Evolutionary conservation across 2,329 filamentous ascomycete species (phyloP).

Genomic region (Fusarium coicis): DNA sequence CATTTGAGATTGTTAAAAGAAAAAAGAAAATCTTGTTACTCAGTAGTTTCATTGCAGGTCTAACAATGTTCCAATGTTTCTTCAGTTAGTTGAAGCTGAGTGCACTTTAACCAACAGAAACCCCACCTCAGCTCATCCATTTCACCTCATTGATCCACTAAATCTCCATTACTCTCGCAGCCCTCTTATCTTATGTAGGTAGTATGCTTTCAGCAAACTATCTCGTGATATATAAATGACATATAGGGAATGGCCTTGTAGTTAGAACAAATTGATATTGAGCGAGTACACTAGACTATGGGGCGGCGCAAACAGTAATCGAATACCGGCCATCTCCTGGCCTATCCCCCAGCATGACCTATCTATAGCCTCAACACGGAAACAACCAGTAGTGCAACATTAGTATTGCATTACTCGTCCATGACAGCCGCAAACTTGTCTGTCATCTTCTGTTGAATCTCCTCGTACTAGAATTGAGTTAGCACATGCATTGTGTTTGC

Average conservation of each 20-base stretch:
- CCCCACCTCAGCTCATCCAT: conserved; percentile 35
- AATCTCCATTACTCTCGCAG: background rate
- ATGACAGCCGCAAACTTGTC: conserved; percentile 97
- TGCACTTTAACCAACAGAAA: conserved; percentile 7
- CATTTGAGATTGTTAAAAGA: background rate
- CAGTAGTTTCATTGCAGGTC: background rate
- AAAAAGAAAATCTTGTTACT: too few relatives aligned
- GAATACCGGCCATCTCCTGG: conserved; percentile 40
- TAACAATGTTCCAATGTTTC: background rate
- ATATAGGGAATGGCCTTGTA: background rate
- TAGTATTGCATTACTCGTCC: conserved; percentile 76
- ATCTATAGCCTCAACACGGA: conserved; percentile 46
- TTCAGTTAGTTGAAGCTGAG: conserved; percentile 20
- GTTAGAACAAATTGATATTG: conserved; percentile 42
- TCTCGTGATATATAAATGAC: background rate
- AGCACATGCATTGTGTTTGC: conserved; percentile 45
- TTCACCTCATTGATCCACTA: conserved; percentile 25
- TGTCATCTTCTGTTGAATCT: conserved; percentile 88
- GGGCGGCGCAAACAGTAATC: conserved; percentile 42
- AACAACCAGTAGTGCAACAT: conserved; percentile 37
- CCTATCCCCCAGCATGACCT: conserved; percentile 34
- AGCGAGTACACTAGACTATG: conserved; percentile 45
- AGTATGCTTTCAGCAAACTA: background rate
- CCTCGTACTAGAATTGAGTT: conserved; percentile 78
- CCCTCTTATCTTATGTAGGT: background rate